Conservation (phyloP, 352 stramenopile species). For the Plasmopara viticola region DNA sequence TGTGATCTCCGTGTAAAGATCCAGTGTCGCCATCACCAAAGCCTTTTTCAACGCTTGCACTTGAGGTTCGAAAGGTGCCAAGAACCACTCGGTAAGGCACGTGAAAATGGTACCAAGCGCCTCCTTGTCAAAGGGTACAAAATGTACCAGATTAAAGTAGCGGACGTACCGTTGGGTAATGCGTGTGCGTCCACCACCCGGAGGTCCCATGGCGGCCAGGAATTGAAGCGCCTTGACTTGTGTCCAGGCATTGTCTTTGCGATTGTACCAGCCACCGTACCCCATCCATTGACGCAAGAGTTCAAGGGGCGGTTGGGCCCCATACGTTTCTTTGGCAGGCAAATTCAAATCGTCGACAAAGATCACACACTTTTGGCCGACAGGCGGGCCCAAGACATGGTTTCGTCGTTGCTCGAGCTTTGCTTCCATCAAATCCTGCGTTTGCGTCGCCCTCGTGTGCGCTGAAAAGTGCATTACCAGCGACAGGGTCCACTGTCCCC, state of each 20-base stretch:
- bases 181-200: conserved; percentile 84
- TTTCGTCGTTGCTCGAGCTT: conserved; percentile 94
- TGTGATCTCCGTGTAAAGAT: conserved; percentile 90
- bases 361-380: conserved; percentile 88
- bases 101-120: conserved; percentile 85
- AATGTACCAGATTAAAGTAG: conserved; percentile 93
- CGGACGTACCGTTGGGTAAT: conserved; percentile 91
- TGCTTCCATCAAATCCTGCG: conserved; percentile 90
- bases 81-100: conserved; percentile 88
- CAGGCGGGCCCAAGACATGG: conserved; percentile 83
- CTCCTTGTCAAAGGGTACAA: conserved; percentile 87
- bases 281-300: conserved; percentile 92
- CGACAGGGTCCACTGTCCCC: conserved; percentile 50
- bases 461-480: conserved; percentile 93
- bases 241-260: conserved; percentile 90
- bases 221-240: conserved; percentile 93
- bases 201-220: conserved; percentile 88
- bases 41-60: conserved; percentile 74
- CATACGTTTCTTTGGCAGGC: conserved; percentile 92
- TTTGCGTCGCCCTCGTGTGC: conserved; percentile 91
- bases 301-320: conserved; percentile 90
- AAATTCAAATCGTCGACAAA: conserved; percentile 95
- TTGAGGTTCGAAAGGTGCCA: conserved; percentile 64
- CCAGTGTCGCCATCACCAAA: conserved; percentile 84
- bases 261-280: conserved; percentile 92